These are phyloP conservation scores for Eucalyptus pauciflora DNA, from an alignment of 345 rosid species.

Conservation along the genomic window DNA sequence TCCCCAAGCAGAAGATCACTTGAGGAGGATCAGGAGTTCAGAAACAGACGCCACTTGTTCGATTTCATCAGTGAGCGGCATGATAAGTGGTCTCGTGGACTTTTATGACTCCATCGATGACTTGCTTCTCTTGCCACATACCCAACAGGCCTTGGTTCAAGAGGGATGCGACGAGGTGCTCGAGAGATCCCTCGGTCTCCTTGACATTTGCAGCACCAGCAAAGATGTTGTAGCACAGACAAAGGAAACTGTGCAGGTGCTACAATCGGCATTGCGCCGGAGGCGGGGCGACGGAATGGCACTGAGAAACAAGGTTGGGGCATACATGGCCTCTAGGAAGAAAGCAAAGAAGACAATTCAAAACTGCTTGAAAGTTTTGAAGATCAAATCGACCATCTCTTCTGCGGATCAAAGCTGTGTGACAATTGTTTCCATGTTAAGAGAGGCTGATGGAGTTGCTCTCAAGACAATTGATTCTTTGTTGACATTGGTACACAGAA, in stretches of 20 bases:
- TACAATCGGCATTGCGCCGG: slow-evolving; percentile 9
- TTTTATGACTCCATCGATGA: slow-evolving; percentile 7
- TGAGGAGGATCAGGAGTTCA: background rate
- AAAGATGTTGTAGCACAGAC: slow-evolving; percentile 7
- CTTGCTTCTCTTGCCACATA: slow-evolving; percentile 5
- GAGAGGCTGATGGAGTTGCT: slow-evolving; percentile 14
- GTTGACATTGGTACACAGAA: slow-evolving; percentile 19
- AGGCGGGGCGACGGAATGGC: background rate
- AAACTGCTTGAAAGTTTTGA: slow-evolving; percentile 10
- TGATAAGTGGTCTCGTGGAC: background rate
- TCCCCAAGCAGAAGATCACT: background rate
- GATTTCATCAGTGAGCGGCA: background rate
- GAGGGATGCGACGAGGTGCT: background rate
- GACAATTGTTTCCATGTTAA: slow-evolving; percentile 2
- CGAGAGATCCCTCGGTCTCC: slow-evolving; percentile 7
- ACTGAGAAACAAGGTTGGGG: slow-evolving; percentile 7
- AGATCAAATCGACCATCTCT: background rate
- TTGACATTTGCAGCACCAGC: slow-evolving; percentile 1
- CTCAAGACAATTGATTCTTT: slow-evolving; percentile 13
- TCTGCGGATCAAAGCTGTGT: background rate
- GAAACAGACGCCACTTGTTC: slow-evolving; percentile 1
- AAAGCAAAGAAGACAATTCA: slow-evolving; percentile 19
- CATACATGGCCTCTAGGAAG: slow-evolving; percentile 32
- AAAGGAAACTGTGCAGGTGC: slow-evolving; percentile 1
- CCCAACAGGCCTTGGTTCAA: background rate